Conservation (phyloP, 129 eudicot species). For the Arctium minus region DNA sequence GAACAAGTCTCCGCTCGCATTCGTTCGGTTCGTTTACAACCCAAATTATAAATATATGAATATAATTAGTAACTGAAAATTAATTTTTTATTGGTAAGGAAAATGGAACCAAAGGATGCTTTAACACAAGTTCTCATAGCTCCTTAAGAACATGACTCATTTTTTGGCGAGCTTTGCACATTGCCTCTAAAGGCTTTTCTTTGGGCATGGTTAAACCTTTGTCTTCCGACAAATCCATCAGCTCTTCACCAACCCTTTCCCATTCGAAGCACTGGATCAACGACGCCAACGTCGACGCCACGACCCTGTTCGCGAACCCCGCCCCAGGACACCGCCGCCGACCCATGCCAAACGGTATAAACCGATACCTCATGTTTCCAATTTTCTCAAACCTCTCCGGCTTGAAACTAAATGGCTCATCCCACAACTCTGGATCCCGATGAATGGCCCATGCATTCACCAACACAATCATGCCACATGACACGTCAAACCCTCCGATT, state of each 20-base stretch:
- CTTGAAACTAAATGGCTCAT: slow-evolving; percentile 33
- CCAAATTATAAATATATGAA: no score
- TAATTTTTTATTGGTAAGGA: no score
- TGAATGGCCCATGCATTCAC: slow-evolving; percentile 45
- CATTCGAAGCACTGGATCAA: slow-evolving; percentile 53
- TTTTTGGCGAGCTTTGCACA: slow-evolving; percentile 26
- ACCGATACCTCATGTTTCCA: slow-evolving; percentile 21
- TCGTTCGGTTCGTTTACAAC: no score
- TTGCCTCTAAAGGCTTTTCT: slow-evolving; percentile 36
- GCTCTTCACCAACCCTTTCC: slow-evolving; percentile 14
- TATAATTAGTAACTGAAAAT: no score
- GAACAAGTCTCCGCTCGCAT: no score
- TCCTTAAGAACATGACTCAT: background rate
- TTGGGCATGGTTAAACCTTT: slow-evolving; percentile 39
- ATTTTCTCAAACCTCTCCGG: slow-evolving; percentile 49
- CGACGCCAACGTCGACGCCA: slow-evolving; percentile 24
- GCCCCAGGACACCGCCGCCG: slow-evolving; percentile 47
- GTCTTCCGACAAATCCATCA: slow-evolving; percentile 36
- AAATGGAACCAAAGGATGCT: no score
- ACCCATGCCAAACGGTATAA: slow-evolving; percentile 53
- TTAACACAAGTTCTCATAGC: background rate
- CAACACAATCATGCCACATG: slow-evolving; percentile 25
- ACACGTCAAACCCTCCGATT: slow-evolving; percentile 26
- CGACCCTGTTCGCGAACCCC: slow-evolving; percentile 25
- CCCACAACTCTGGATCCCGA: slow-evolving; percentile 36